Conservation (phyloP, 257 asterid species). For the Nemophila menziesii region DNA sequence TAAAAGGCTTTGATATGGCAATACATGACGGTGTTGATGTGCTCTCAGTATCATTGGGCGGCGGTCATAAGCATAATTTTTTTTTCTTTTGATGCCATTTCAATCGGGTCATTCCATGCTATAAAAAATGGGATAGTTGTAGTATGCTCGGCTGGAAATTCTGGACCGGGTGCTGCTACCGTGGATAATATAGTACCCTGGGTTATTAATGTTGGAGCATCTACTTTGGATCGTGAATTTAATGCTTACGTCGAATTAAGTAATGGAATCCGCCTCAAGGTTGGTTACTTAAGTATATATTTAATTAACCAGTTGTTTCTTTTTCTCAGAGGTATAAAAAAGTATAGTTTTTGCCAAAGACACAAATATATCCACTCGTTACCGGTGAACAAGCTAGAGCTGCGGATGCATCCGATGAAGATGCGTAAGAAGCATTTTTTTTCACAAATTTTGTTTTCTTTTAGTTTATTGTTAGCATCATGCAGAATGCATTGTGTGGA, state of each 20-base stretch:
- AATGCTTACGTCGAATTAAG: conserved; percentile 15
- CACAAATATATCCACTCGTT: too few species aligned
- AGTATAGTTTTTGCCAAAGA: too few species aligned
- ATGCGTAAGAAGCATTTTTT: too few species aligned
- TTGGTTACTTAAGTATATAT: too few species aligned
- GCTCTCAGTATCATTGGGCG: conserved; percentile 56
- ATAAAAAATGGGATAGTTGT: conserved; percentile 36
- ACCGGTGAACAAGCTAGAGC: too few species aligned
- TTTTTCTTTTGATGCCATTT: conserved; percentile 24
- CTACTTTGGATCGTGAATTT: conserved; percentile 39
- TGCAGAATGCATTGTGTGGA: too few species aligned
- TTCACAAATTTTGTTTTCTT: too few species aligned
- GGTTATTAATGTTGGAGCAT: conserved; percentile 66
- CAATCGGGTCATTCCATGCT: conserved; percentile 57
- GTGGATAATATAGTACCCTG: conserved; percentile 58
- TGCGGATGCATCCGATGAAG: too few species aligned
- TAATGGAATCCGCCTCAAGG: conserved; percentile 19
- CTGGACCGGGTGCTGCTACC: conserved; percentile 22
- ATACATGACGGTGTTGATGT: conserved; percentile 70
- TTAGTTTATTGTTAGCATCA: too few species aligned
- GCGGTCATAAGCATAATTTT: conserved; percentile 6
- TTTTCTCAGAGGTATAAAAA: too few species aligned
- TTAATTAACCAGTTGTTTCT: too few species aligned
- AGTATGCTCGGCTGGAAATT: conserved; percentile 51
- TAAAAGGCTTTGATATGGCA: conserved; percentile 46